Conservation (phyloP, 805 yeast genomes). For the Myxozyma udenii region DNA sequence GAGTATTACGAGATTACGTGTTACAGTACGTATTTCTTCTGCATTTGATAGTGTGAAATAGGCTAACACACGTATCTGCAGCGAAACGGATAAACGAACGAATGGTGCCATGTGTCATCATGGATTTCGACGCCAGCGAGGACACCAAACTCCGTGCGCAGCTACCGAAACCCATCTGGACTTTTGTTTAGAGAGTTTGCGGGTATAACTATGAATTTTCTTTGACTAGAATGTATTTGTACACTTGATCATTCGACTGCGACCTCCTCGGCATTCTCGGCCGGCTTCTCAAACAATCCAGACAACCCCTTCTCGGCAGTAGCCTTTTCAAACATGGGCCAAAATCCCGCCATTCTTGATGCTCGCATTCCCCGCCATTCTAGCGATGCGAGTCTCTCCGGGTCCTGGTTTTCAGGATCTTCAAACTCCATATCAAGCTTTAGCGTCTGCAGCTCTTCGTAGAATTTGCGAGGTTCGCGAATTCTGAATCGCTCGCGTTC, state of each 20-base stretch:
- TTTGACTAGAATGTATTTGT: neutral
- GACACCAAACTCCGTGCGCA: neutral
- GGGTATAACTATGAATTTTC: too few species aligned
- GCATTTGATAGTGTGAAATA: neutral
- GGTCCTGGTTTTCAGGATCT: slow-evolving; percentile 26
- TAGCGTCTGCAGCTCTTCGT: slow-evolving; percentile 12
- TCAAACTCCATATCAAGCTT: slow-evolving; percentile 2
- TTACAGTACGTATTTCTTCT: slow-evolving; percentile 18
- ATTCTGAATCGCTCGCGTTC: slow-evolving; percentile 21
- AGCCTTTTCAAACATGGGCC: slow-evolving; percentile 39
- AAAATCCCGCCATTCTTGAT: slow-evolving; percentile 38
- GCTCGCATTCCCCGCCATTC: slow-evolving; percentile 48
- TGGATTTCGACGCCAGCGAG: slow-evolving; percentile 11
- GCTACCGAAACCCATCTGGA: slow-evolving; percentile 22
- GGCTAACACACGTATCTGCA: neutral
- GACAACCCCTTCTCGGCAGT: neutral
- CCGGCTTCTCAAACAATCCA: neutral
- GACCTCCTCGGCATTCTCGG: too few species aligned
- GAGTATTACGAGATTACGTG: slow-evolving; percentile 20
- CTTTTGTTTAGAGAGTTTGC: slow-evolving; percentile 15
- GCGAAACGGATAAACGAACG: slow-evolving; percentile 15
- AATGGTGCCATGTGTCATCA: slow-evolving; percentile 16
- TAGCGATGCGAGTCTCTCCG: slow-evolving; percentile 31
- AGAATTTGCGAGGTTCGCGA: slow-evolving; percentile 33
- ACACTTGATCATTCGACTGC: neutral